Conservation (phyloP, 2,329 filamentous ascomycete species). For the Zymoseptoria tritici region DNA sequence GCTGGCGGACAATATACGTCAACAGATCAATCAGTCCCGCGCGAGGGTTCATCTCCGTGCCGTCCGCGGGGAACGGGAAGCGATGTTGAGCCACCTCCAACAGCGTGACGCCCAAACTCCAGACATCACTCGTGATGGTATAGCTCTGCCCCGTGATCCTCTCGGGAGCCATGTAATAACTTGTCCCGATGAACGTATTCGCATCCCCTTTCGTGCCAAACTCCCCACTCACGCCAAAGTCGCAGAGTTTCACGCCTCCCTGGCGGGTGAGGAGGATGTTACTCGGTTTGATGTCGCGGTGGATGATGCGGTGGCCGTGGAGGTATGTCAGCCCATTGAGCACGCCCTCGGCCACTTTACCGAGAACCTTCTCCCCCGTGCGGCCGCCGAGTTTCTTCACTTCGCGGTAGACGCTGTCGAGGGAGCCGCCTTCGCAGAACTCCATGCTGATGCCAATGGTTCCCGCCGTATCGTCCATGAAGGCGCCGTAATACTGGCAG, state of each 20-base stretch:
- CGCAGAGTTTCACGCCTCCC: conserved; percentile 93
- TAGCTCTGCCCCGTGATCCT: conserved; percentile 96
- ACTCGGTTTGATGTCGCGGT: conserved; percentile 96
- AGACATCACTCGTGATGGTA: conserved; percentile 97
- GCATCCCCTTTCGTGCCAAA: conserved; percentile 98
- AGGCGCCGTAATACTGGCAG: conserved; percentile 94
- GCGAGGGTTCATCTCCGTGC: conserved; percentile 87
- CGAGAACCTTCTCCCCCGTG: conserved; percentile 93
- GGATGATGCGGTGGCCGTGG: conserved; percentile 92
- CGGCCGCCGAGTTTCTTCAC: conserved; percentile 91
- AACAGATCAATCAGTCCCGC: conserved; percentile 90
- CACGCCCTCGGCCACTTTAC: conserved; percentile 93
- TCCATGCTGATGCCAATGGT: conserved; percentile 99
- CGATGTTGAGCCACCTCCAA: conserved; percentile 99
- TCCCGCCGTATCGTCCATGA: conserved; percentile 89
- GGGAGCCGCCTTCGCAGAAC: conserved; percentile 91
- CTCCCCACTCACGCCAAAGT: conserved; percentile 95
- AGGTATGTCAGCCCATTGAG: conserved; percentile 90
- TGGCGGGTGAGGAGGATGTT: conserved; percentile 91
- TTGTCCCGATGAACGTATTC: conserved; percentile 97
- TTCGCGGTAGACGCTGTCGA: conserved; percentile 95
- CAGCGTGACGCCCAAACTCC: conserved; percentile 92
- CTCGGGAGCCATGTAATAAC: conserved; percentile 98
- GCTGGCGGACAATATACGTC: conserved; percentile 94
- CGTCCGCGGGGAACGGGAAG: conserved; percentile 95